Base-by-base conservation (phyloP, 2,329 filamentous ascomycete species). In the Gaeumannomyces tritici region DNA sequence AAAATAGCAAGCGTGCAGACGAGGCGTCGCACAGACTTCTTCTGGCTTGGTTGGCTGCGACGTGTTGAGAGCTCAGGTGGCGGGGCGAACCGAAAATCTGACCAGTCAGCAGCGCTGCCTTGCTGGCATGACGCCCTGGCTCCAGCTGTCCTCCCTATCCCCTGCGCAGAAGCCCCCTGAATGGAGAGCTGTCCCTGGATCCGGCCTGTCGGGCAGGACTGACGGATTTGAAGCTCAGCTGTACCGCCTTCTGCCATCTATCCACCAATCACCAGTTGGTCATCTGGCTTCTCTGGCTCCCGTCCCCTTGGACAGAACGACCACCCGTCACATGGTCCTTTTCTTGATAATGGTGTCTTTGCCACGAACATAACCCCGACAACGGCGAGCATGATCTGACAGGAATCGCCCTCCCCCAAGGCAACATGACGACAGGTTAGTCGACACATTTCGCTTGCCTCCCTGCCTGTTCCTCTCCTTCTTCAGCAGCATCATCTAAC, bases 351-450 rank as follows among this genome's bases (percentile, higher is more conserved):
- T 51, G 21, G 5, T 11, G 8, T 13, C 2, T 18, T 51, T 21
- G 42, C 42, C 42, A 51, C 42, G n/a, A 21, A 9, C 42, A n/a
- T 24, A 24, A 51, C 18, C 42, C 42, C 42, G 42, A 51, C 7
- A n/a, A 24, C 42, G 9, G 57, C 31, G 42, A 42, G 31, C 42
- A 60, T 60, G 59, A 29, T 60, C 29, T 60, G 47, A 60, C 31
- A 15, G 24, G 31, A 35, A 42, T 18, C 31, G 13, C 18, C n/a
- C 15, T 24, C 24, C 57, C 33, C 31, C 6, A 35, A 60, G 31
- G 35, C 42, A 60, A 54, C 31, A 60, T 60, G 59, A 51, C 27
- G 57, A 59, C 57, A 59, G 57, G 57, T 59, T 59, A 24, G 57
- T 42, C 18, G 42, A 51, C 21, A 51, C 18, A n/a, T n/a, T 24